Conservation (phyloP, 2,329 filamentous ascomycete genomes). For the Calycina marina region DNA sequence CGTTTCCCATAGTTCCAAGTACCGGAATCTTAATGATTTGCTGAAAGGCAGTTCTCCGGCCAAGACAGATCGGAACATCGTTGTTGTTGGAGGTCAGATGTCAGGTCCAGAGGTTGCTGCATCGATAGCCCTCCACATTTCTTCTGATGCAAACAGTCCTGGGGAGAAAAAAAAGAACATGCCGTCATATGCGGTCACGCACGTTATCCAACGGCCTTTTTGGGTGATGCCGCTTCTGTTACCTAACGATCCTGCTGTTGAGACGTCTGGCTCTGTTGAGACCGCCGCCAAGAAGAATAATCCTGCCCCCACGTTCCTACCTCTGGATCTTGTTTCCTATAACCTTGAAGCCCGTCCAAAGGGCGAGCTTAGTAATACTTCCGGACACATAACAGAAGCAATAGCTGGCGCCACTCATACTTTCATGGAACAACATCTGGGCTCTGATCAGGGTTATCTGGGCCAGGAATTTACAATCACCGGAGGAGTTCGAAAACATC, state of each 20-base stretch:
- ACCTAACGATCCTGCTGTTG: conserved; percentile 15
- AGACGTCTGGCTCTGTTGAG: conserved; percentile 1
- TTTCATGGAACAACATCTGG: conserved; percentile 33
- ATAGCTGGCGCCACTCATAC: conserved; percentile 38
- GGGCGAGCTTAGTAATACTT: conserved; percentile 42
- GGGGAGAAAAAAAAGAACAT: conserved; percentile 26
- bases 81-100: conserved; percentile 70
- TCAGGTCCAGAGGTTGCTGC: conserved; percentile 67
- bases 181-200: conserved; percentile 44
- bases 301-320: conserved; percentile 47
- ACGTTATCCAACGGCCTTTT: conserved; percentile 53
- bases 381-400: conserved; percentile 48
- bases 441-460: conserved; percentile 38
- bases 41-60: conserved; percentile 23
- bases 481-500: conserved; percentile 24
- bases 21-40: conserved; percentile 38
- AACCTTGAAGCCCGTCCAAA: conserved; percentile 48
- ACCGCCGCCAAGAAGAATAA: conserved; percentile 10
- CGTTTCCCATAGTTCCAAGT: conserved; percentile 53
- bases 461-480: conserved; percentile 22
- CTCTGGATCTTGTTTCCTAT: conserved; percentile 58
- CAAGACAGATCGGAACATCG: conserved; percentile 40
- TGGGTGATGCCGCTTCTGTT: conserved; percentile 53
- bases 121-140: conserved; percentile 59
- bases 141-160: conserved; percentile 43